phyloP scores from a whole-genome alignment of 179 eudicot species.

The Heliamphora ciliata region DNA sequence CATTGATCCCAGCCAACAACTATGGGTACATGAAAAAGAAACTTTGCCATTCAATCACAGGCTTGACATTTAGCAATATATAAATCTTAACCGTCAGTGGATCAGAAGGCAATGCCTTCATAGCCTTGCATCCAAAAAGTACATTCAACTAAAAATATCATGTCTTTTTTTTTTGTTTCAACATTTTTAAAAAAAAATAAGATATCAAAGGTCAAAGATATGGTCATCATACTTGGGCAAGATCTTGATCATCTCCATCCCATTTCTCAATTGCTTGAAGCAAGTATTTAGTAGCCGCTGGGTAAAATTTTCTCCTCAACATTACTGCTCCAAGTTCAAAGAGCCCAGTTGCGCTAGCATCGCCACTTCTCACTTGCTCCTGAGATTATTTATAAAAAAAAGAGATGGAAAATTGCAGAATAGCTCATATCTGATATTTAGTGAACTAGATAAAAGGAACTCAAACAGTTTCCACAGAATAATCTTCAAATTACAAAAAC shows the following conservation, averaged over 20 bases:
- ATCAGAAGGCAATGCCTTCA: not conserved
- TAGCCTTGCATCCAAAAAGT: not conserved
- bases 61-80: not conserved
- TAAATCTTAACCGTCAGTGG: not conserved
- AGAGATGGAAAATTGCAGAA: not conserved
- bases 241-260: conserved; percentile 98
- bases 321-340: conserved; percentile 98
- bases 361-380: conserved; percentile 99
- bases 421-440: not conserved
- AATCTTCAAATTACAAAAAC: not conserved
- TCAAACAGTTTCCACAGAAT: not conserved
- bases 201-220: conserved; percentile 10
- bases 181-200: not conserved
- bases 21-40: not conserved
- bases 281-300: conserved; percentile 87
- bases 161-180: not conserved
- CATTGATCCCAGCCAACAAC: conserved; percentile 3
- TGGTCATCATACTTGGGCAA: conserved; percentile 58
- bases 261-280: conserved; percentile 85
- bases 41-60: not conserved
- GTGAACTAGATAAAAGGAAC: not conserved
- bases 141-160: not conserved
- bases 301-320: conserved; percentile 84
- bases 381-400: conserved; percentile 24
- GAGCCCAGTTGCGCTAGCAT: conserved; percentile 74